Base-by-base conservation (phyloP, 2,329 filamentous ascomycete species). In the Aaosphaeria pasadenensis region DNA sequence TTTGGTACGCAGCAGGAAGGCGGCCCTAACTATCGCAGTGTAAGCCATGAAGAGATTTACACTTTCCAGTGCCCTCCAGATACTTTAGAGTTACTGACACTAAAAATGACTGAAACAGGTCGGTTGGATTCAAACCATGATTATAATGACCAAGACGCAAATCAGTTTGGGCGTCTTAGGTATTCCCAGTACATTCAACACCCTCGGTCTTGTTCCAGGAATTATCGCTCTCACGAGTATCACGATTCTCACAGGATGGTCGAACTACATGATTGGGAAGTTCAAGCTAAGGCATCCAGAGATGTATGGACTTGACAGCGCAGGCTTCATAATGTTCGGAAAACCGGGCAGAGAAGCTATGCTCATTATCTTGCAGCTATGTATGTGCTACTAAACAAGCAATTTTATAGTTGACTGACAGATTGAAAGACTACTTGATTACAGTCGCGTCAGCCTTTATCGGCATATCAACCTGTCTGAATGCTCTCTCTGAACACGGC, bases 401-500 rank as follows among this genome's bases (percentile, higher is more conserved):
- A 11, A 9, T 13, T 13, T 11, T 13, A 4, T 11, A 36, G 33
- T 13, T 36, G 13, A 9, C 13, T 9, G 9, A 11, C 9, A 36
- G 9, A 36, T 4, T 36, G 13, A 36, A 11, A 36, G 33, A 13
- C 9, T 36, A 13, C 9, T 11, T 36, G 13, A 11, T 9, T 13
- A 13, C 13, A 11, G 33, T 13, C 13, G 33, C 2, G 13, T 9
- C 33, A 13, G 33, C 9, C 33, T 11, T 36, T 9, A 11, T 13
- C 33, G 13, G 30, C 61, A 81, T 62, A 5, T 54, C 60, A 0
- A 64, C 55, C 29, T 54, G 47, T 9, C 39, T 60, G 28, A 63
- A 60, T 45, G 77, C 75, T 76, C 52, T 89, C 83, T 63, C 74
- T 74, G 42, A 85, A 3, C 77, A 86, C 51, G 81, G 77, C 1